Conservation (phyloP, 805 yeast species). For the Diddensiella caesifluorescens region DNA sequence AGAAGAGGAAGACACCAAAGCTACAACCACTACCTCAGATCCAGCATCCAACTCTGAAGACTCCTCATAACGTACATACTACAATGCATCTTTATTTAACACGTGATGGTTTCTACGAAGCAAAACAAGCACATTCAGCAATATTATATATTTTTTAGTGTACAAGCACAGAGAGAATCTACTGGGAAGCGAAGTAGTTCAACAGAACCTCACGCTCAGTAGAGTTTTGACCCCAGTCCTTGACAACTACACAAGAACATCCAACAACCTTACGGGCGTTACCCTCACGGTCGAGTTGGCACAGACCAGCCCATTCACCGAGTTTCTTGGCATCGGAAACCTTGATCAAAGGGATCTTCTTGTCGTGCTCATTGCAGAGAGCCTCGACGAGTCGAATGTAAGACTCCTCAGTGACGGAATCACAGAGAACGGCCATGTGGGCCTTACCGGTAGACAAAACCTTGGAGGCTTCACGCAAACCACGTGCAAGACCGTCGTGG, state of each 20-base stretch:
- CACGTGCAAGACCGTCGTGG: constrained; percentile 99
- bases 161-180: too few relatives aligned
- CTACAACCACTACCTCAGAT: too few relatives aligned
- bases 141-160: too few relatives aligned
- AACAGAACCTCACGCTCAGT: constrained; percentile 94
- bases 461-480: constrained; percentile 99
- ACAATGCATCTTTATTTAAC: too few relatives aligned
- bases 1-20: too few relatives aligned
- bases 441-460: constrained; percentile 98
- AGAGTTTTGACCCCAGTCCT: constrained; percentile 99
- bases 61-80: too few relatives aligned
- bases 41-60: too few relatives aligned
- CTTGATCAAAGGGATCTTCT: constrained; percentile 96
- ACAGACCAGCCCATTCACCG: constrained; percentile 99
- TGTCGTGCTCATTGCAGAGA: constrained; percentile 95
- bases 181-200: constrained; percentile 91
- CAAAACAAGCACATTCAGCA: too few relatives aligned
- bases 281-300: constrained; percentile 99
- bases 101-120: too few relatives aligned
- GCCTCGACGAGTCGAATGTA: constrained; percentile 98
- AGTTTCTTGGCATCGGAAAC: constrained; percentile 99
- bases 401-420: constrained; percentile 96
- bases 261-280: constrained; percentile 99
- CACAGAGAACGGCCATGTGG: constrained; percentile 94
- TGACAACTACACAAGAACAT: constrained; percentile 98